Evolutionary conservation across 192 early-diverging fungal genomes (phyloP), one percentile per base, ranked within the genome.

Genomic region (Podila verticillata): DNA sequence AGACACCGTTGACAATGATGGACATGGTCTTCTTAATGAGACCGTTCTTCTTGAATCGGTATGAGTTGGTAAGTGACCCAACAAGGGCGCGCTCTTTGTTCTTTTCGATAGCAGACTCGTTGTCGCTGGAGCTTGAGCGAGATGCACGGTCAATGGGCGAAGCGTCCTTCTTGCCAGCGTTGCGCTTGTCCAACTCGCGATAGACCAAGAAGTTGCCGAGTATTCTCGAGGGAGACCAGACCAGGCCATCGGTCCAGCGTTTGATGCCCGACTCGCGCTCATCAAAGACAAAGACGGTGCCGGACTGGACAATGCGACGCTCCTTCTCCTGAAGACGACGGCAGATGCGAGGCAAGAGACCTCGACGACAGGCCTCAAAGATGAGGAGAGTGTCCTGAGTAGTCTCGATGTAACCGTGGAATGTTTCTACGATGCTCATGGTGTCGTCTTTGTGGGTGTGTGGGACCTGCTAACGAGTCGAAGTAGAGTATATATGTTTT

Each of bases 161-260:
- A 60, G 89, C 28, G 83, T 74, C 72, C 85, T 93, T 72, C 68
- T 83, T 61, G 81, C 87, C 73, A 83, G 62, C 65, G 34, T 72
- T 72, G n/a, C 82, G 72, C 64, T 81, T 82, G 62, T 88, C 88
- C n/a, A 90, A 69, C 69, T 95, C 94, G 63, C 93, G 91, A 73
- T 95, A 95, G 56, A 95, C 82, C 32, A 95, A 72, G 70, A 95
- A 95, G 63, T 93, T 93, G 60, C 92, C 92, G 22, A 93, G 78
- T 39, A 95, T 94, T 19, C 94, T 87, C 30, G 93, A 95, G 4
- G 94, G 94, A 30, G 93, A 92, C 94, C 94, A 95, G 7, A 89
- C 78, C 10, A 90, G 86, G 5, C 93, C 93, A 68, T 95, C 94
- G 1, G 95, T 96, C 95, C 95, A 96, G 9, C 95, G 85, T 73